These are phyloP conservation scores for Venturia carpophila DNA, from an alignment of 2,329 filamentous ascomycete species.

Conservation along the genomic window DNA sequence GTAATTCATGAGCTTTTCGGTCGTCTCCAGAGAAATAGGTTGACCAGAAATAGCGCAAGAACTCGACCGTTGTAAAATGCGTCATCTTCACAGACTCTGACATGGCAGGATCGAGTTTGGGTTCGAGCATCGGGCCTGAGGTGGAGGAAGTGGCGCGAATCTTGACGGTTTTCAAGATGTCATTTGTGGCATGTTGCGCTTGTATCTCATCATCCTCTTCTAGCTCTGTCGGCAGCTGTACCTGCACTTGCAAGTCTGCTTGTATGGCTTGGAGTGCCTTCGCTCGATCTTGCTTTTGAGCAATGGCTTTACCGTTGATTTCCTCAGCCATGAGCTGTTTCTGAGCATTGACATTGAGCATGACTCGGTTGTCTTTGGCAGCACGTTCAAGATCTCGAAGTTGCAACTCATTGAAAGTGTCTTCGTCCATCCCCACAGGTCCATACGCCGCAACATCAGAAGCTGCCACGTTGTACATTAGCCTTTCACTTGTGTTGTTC, in stretches of 20 bases:
- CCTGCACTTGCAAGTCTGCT: slow-evolving; percentile 45
- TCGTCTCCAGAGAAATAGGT: slow-evolving; percentile 84
- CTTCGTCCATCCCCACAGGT: slow-evolving; percentile 61
- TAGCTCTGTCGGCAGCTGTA: slow-evolving; percentile 44
- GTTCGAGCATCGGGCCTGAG: slow-evolving; percentile 24
- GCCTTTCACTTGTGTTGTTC: slow-evolving; percentile 86
- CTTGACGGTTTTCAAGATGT: slow-evolving; percentile 58
- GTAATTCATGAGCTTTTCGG: slow-evolving; percentile 70
- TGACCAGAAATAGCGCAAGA: slow-evolving; percentile 95
- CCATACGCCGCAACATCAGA: slow-evolving; percentile 62
- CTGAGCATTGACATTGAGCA: slow-evolving; percentile 81
- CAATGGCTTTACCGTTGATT: slow-evolving; percentile 28
- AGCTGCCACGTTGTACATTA: slow-evolving; percentile 79
- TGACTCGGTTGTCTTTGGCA: slow-evolving; percentile 65
- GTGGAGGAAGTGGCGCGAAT: slow-evolving; percentile 45
- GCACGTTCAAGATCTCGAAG: slow-evolving; percentile 74
- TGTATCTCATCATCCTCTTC: slow-evolving; percentile 50
- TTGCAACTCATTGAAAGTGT: slow-evolving; percentile 64
- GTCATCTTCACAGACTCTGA: slow-evolving; percentile 63
- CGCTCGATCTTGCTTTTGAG: slow-evolving; percentile 33
- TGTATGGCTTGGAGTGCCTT: slow-evolving; percentile 55
- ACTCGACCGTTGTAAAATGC: slow-evolving; percentile 89
- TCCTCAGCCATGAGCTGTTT: slow-evolving; percentile 61
- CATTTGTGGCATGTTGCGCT: slow-evolving; percentile 51
- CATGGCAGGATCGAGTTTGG: slow-evolving; percentile 36